Evolutionary conservation across 306 rosid species (phyloP), one percentile per base, ranked within the genome.

Genomic region (Lathyrus aphaca): DNA sequence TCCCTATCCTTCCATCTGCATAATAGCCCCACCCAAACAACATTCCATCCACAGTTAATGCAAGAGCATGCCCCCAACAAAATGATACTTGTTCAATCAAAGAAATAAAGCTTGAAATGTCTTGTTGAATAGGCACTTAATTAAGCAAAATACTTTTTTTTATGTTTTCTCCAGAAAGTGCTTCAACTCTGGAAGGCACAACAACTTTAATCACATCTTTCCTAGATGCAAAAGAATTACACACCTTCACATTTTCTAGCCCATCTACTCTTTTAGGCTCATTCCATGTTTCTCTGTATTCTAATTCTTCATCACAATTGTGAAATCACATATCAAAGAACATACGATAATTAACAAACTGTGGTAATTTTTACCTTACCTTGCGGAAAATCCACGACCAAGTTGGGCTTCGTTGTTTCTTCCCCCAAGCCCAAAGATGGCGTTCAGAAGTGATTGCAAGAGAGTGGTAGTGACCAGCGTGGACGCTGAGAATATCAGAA

Each of bases 11-110:
- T 27, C 88, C 90, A 71, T 90, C 94, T 40, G 94, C 97, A 6
- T 79, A 88, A 81, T 94, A 94, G 21, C 98, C 97, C 98, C 98
- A 94, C 5, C 90, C 97, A 77, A 85, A 94, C 68, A 94, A 73
- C 70, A 85, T 94, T 15, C 98, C 98, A 68, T 90, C 92, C 77
- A 77, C 79, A 11, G 89, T 94, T 17, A 23, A 76, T 14, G 97
- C 97, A 73, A 90, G 91, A 43, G 94, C 93, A 60, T 94, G 97
- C 50, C 98, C 98, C 97, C 98, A 94, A 67, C 98, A 96, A 73
- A 90, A 91, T 32, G 97, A 77, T 17, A 88, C 90, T 97, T 90
- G 72, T 43, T 74, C 82, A 81, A 37, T 55, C 62, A 56, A 56
- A 27, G 62, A 56, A 56, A 55, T 19, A 27, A 56, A 56, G 40